phyloP scores from a whole-genome alignment of 2,329 filamentous ascomycete species.

The Neopestalotiopsis sp. region DNA sequence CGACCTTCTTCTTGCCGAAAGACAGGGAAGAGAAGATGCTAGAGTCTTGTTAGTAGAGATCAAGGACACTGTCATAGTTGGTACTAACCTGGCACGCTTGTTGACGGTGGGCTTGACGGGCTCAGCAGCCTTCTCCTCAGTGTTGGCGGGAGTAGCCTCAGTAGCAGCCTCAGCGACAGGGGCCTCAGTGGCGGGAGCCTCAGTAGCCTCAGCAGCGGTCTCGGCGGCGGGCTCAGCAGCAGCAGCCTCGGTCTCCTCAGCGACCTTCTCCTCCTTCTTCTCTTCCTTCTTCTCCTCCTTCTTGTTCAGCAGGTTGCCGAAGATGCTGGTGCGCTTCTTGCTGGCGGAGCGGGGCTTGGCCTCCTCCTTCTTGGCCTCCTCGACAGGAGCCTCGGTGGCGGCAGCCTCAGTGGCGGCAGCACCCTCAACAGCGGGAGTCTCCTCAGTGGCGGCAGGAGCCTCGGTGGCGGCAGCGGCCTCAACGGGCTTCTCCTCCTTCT shows the following conservation, averaged over 20 bases:
- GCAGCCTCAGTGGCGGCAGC: conserved; percentile 22
- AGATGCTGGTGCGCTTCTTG: conserved; percentile 70
- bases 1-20: conserved; percentile 63
- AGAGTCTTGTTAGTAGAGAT: conserved; percentile 22
- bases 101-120: conserved; percentile 51
- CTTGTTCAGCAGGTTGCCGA: conserved; percentile 61
- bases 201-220: conserved; percentile 35
- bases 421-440: conserved; percentile 33
- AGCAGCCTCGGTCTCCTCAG: conserved; percentile 36
- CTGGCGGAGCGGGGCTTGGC: conserved; percentile 67
- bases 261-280: conserved; percentile 48
- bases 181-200: conserved; percentile 40
- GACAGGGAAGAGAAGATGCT: conserved; percentile 61
- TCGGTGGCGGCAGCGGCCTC: conserved; percentile 46
- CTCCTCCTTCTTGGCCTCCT: conserved; percentile 56
- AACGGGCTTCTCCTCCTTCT: conserved; percentile 43
- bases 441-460: conserved; percentile 41
- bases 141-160: conserved; percentile 36
- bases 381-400: conserved; percentile 31
- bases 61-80: conserved; percentile 27
- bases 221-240: conserved; percentile 36
- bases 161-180: conserved; percentile 36
- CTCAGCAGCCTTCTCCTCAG: conserved; percentile 42
- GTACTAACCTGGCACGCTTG: conserved; percentile 59
- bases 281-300: conserved; percentile 57